Evolutionary conservation across 129 eudicot species (phyloP).

Genomic region (Lonicera japonica): DNA sequence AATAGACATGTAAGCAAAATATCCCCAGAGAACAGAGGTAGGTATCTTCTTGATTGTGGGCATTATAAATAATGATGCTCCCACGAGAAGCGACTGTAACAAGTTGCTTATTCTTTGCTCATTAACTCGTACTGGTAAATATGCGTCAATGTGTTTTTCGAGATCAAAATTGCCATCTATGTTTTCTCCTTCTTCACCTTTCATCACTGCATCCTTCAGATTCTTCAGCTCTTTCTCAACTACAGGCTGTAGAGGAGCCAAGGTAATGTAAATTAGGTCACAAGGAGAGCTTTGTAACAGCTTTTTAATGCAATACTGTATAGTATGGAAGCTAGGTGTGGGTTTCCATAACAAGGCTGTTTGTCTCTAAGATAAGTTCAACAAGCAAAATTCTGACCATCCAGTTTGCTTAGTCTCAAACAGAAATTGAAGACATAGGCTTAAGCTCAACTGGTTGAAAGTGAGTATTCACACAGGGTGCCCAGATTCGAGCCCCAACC

Average conservation of each 20-base stretch:
- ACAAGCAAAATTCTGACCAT: too few species aligned
- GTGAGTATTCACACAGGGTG: too few species aligned
- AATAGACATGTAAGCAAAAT: conserved; percentile 88
- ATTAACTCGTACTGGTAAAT: conserved; percentile 71
- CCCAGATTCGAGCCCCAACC: too few species aligned
- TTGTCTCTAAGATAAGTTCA: too few species aligned
- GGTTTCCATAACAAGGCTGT: too few species aligned
- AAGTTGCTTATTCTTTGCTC: conserved; percentile 83
- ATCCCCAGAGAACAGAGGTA: conserved; percentile 65
- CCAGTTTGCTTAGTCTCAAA: too few species aligned
- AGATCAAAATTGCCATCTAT: conserved; percentile 31
- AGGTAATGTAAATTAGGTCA: background rate
- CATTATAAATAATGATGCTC: conserved; percentile 40
- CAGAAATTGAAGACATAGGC: too few species aligned
- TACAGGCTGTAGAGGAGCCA: conserved; percentile 39
- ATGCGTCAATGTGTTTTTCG: conserved; percentile 53
- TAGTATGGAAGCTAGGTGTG: background rate
- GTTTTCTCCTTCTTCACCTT: conserved; percentile 31
- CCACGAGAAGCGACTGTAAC: conserved; percentile 66
- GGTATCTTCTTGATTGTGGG: conserved; percentile 49
- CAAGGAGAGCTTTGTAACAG: background rate
- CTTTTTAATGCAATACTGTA: background rate
- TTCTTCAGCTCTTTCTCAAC: conserved; percentile 43
- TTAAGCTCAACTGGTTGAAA: too few species aligned
- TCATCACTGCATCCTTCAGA: conserved; percentile 65